Evolutionary conservation across 2,329 filamentous ascomycete genomes (phyloP), one percentile per base, ranked within the genome.

Genomic region (Fusarium virguliforme): DNA sequence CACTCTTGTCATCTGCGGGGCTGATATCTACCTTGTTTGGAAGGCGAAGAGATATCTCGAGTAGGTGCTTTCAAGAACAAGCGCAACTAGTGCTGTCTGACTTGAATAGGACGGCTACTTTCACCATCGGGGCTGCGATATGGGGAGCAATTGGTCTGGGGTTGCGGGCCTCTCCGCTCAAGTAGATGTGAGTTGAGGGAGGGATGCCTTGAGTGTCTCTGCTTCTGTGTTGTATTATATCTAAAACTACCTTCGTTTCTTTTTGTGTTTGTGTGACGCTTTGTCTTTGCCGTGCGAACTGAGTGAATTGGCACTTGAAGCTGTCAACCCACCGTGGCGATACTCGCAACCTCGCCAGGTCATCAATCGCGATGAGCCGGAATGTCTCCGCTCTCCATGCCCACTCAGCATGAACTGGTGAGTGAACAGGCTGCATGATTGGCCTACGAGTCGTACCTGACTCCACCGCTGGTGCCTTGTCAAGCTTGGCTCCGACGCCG

Each of bases 11-110:
- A 56, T 73, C 12, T 67, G 71, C 15, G 64, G 15, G 15, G 68
- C 67, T 7, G 71, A 74, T 43, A 51, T 69, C 3, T 72, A 67
- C 35, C 69, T 74, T 12, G 68, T 67, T 12, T 65, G 62, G 64
- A 50, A 54, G 8, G 22, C n/a, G 15, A 51, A 53, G 34, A 57
- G 69, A 12, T 53, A 57, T 26, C n/a, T 10, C 5, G 68, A 70
- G 71, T 72, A 53, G 60, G 68, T 46, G 3, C 10, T 6, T 5
- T 15, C 6, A 2, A 1, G 4, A n/a, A 22, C 15, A 8, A n/a
- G 15, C 22, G 6, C 4, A 12, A 7, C 8, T 8, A 8, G 8
- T 15, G 6, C 4, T 12, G 6, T 24, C 35, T 60, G 24, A 34
- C 12, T 15, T n/a, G 6, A 3, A 4, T 6, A 60, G 57, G n/a